phyloP scores from a whole-genome alignment of 1,284 basidiomycete species.

The Sporisorium scitamineum region DNA sequence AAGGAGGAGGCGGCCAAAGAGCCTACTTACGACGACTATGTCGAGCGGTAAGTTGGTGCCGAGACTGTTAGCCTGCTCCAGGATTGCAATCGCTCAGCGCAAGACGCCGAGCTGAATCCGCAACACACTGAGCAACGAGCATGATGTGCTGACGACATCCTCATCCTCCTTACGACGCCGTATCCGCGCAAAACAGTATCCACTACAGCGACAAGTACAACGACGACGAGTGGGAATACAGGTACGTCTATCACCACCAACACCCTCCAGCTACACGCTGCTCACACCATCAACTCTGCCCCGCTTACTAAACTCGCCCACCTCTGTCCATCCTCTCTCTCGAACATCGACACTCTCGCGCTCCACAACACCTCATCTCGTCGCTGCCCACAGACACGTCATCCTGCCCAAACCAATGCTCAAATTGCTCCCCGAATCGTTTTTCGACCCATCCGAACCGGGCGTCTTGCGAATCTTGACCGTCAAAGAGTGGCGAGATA shows the following conservation, averaged over 20 bases:
- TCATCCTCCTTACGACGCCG: neutral
- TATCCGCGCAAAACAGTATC: conserved; percentile 39
- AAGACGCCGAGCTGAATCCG: neutral
- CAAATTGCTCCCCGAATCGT: conserved; percentile 68
- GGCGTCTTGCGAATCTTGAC: conserved; percentile 84
- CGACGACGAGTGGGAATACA: conserved; percentile 76
- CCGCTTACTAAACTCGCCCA: neutral
- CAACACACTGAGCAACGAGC: neutral
- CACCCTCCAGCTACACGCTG: neutral
- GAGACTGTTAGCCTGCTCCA: no score
- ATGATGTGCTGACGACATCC: neutral
- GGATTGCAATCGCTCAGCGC: neutral
- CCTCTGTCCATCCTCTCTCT: neutral
- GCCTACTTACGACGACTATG: conserved; percentile 66
- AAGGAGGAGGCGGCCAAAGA: conserved; percentile 41
- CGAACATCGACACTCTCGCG: neutral
- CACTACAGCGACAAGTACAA: conserved; percentile 71
- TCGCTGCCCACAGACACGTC: conserved; percentile 69
- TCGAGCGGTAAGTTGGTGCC: conserved; percentile 56
- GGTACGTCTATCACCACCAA: conserved; percentile 46
- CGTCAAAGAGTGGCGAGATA: conserved; percentile 92
- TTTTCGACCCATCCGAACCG: conserved; percentile 77
- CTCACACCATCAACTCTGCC: neutral
- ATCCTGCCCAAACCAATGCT: conserved; percentile 69
- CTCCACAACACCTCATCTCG: neutral